Evolutionary conservation across 768 basidiomycete genomes (phyloP).

Genomic region (Boletus vermiculosoides): DNA sequence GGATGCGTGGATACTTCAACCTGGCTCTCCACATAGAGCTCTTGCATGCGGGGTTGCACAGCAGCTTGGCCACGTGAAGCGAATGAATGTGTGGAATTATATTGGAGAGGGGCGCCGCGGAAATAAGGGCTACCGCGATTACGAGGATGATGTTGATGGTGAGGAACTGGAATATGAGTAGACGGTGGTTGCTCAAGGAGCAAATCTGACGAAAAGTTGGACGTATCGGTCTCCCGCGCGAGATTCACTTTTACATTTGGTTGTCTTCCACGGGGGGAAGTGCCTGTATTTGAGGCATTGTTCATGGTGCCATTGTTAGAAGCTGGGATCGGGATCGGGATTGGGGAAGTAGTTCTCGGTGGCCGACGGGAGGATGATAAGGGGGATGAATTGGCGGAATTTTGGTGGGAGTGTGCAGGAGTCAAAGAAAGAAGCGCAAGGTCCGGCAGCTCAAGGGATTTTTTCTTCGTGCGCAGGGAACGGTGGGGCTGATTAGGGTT

Average conservation of each 20-base stretch:
- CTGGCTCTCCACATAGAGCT: constrained; percentile 41
- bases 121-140: constrained; percentile 35
- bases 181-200: constrained; percentile 44
- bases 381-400: constrained; percentile 41
- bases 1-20: constrained; percentile 30
- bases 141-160: constrained; percentile 31
- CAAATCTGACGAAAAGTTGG: constrained; percentile 39
- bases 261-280: constrained; percentile 36
- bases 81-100: constrained; percentile 47
- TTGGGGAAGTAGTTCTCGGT: constrained; percentile 45
- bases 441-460: constrained; percentile 74
- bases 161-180: constrained; percentile 41
- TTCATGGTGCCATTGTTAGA: constrained; percentile 39
- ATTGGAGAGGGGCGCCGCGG: constrained; percentile 36
- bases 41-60: constrained; percentile 44
- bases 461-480: constrained; percentile 66
- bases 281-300: constrained; percentile 35
- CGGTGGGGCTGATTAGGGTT: constrained; percentile 48
- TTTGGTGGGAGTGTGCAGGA: constrained; percentile 37
- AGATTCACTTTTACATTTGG: constrained; percentile 30
- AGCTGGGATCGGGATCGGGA: constrained; percentile 45
- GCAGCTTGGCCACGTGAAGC: constrained; percentile 33
- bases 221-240: constrained; percentile 25
- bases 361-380: constrained; percentile 41
- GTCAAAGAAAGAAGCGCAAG: constrained; percentile 53